phyloP scores from a whole-genome alignment of 106 monocot genomes.

The Platanthera guangdongensis region DNA sequence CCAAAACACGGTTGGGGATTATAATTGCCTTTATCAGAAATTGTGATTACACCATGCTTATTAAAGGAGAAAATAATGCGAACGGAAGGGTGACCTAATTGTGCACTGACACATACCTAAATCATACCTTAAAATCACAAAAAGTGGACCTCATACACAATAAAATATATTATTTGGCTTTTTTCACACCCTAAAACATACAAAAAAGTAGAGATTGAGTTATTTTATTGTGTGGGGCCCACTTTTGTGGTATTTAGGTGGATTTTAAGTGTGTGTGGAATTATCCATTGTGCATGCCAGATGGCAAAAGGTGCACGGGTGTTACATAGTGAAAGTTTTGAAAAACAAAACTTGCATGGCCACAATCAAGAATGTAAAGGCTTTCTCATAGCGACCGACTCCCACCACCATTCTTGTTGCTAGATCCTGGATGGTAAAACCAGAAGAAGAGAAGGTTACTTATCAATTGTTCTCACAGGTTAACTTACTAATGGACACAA shows the following conservation, averaged over 20 bases:
- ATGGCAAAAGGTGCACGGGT: not conserved
- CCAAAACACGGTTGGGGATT: not conserved
- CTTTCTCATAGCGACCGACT: not conserved
- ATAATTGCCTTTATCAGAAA: not conserved
- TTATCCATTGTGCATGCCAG: conserved; percentile 10
- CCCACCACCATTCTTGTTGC: conserved; percentile 2
- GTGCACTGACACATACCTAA: too few species aligned
- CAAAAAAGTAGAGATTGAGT: too few species aligned
- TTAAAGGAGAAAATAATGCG: not conserved
- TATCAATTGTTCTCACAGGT: not conserved
- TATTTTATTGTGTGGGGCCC: too few species aligned
- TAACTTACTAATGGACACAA: conserved; percentile 9
- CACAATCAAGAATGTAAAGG: conserved; percentile 1
- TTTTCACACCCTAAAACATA: too few species aligned
- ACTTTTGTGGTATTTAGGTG: too few species aligned
- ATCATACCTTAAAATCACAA: too few species aligned
- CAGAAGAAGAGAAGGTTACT: not conserved
- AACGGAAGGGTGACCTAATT: not conserved
- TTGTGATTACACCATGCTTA: not conserved
- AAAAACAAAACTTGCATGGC: conserved; percentile 1
- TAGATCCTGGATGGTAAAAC: conserved; percentile 7
- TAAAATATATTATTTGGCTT: too few species aligned
- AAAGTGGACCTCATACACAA: too few species aligned
- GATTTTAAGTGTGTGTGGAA: too few species aligned
- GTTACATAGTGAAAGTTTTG: not conserved